Evolutionary conservation across 768 basidiomycete genomes (phyloP).

Genomic region (Tremella yokohamensis): DNA sequence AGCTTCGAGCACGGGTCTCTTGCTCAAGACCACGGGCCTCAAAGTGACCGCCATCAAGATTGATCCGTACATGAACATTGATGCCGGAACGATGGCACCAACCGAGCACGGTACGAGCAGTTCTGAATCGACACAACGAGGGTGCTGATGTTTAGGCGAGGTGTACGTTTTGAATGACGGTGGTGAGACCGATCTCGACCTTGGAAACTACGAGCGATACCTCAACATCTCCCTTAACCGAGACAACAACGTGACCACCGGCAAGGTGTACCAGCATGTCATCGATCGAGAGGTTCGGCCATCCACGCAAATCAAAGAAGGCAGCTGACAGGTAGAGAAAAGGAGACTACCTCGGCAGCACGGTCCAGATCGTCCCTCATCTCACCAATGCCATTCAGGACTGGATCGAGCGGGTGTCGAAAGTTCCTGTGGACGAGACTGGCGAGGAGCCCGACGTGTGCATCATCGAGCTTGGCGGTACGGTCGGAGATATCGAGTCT

Average conservation of each 20-base stretch:
- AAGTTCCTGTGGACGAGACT: slow-evolving; percentile 90
- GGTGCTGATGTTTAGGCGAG: slow-evolving; percentile 62
- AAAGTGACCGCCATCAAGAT: slow-evolving; percentile 99
- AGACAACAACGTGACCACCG: slow-evolving; percentile 98
- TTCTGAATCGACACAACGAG: neutral
- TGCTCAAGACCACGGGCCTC: slow-evolving; percentile 89
- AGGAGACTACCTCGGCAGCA: slow-evolving; percentile 83
- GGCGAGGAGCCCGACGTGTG: slow-evolving; percentile 92
- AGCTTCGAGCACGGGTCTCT: slow-evolving; percentile 95
- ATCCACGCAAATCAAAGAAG: slow-evolving; percentile 2
- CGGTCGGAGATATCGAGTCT: slow-evolving; percentile 97
- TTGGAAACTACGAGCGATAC: slow-evolving; percentile 98
- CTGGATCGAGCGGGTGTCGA: slow-evolving; percentile 93
- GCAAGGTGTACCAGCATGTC: slow-evolving; percentile 94
- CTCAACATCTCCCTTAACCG: slow-evolving; percentile 86
- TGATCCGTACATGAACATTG: slow-evolving; percentile 99
- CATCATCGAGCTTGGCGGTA: slow-evolving; percentile 97
- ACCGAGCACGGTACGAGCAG: slow-evolving; percentile 80
- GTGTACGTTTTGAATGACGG: slow-evolving; percentile 98
- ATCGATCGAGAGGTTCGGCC: slow-evolving; percentile 87
- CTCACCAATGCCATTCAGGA: slow-evolving; percentile 96
- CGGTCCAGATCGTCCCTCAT: slow-evolving; percentile 95
- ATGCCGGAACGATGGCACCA: slow-evolving; percentile 97
- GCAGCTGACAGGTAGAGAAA: slow-evolving; percentile 52
- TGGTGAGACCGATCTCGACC: slow-evolving; percentile 93